Conservation (phyloP, 2,329 filamentous ascomycete species). For the Exophiala alcalophila region DNA sequence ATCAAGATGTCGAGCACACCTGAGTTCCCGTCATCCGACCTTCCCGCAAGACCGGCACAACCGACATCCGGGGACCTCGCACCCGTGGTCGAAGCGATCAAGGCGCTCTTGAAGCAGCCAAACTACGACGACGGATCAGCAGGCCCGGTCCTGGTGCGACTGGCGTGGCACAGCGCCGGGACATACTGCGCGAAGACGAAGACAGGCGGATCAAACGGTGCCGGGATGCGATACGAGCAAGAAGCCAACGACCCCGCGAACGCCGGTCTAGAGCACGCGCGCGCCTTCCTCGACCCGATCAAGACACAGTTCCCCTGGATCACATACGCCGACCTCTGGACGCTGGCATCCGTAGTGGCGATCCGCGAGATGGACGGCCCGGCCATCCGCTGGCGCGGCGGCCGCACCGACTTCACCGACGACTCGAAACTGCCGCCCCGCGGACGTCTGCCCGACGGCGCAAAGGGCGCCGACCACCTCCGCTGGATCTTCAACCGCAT, state of each 20-base stretch:
- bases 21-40: constrained; percentile 1
- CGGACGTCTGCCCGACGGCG: constrained; percentile 55
- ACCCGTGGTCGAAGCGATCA: constrained; percentile 55
- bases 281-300: constrained; percentile 62
- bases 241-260: constrained; percentile 65
- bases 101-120: constrained; percentile 55
- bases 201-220: constrained; percentile 63
- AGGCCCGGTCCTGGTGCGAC: constrained; percentile 61
- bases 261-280: constrained; percentile 61
- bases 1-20: constrained; percentile 5
- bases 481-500: constrained; percentile 58
- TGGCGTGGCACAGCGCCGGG: constrained; percentile 64
- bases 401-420: constrained; percentile 61
- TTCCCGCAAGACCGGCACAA: constrained; percentile 2
- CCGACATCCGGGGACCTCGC: constrained; percentile 31
- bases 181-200: constrained; percentile 59
- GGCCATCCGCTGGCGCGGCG: constrained; percentile 54
- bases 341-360: constrained; percentile 58
- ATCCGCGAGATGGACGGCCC: constrained; percentile 61
- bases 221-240: constrained; percentile 63
- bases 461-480: constrained; percentile 55
- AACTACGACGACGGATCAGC: constrained; percentile 64
- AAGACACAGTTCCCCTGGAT: constrained; percentile 61
- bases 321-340: constrained; percentile 65
- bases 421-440: constrained; percentile 58